phyloP scores from a whole-genome alignment of 2,329 filamentous ascomycete genomes.

The Neonectria faginata region DNA sequence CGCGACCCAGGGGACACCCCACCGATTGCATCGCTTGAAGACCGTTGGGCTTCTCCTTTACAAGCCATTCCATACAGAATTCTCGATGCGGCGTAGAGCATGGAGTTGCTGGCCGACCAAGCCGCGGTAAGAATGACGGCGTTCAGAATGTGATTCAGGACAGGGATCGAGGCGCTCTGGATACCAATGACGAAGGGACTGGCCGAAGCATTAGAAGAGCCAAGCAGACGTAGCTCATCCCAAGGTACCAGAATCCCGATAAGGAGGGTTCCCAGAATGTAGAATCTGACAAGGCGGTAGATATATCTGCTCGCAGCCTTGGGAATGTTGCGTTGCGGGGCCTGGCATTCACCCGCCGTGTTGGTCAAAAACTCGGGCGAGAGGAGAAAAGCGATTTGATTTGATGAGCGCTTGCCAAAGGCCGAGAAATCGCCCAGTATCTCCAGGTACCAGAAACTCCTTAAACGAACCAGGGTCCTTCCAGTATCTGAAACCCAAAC shows the following conservation, averaged over 20 bases:
- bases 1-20: constrained; percentile 70
- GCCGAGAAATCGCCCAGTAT: neutral
- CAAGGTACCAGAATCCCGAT: constrained; percentile 4
- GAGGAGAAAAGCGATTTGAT: constrained; percentile 33
- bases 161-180: constrained; percentile 70
- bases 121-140: constrained; percentile 74
- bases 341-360: constrained; percentile 46
- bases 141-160: constrained; percentile 75
- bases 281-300: constrained; percentile 46
- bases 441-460: neutral
- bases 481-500: constrained; percentile 4
- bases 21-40: constrained; percentile 69
- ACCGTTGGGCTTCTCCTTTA: constrained; percentile 71
- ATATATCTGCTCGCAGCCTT: constrained; percentile 43
- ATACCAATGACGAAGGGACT: constrained; percentile 75
- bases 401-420: constrained; percentile 1
- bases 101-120: constrained; percentile 70
- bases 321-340: constrained; percentile 45
- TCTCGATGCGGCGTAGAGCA: constrained; percentile 74
- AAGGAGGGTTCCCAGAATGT: constrained; percentile 18
- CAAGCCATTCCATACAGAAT: constrained; percentile 74
- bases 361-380: constrained; percentile 43
- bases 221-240: constrained; percentile 35
- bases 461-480: neutral
- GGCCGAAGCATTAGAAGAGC: constrained; percentile 49